Conservation (phyloP, 306 rosid species). For the Coriaria nepalensis region DNA sequence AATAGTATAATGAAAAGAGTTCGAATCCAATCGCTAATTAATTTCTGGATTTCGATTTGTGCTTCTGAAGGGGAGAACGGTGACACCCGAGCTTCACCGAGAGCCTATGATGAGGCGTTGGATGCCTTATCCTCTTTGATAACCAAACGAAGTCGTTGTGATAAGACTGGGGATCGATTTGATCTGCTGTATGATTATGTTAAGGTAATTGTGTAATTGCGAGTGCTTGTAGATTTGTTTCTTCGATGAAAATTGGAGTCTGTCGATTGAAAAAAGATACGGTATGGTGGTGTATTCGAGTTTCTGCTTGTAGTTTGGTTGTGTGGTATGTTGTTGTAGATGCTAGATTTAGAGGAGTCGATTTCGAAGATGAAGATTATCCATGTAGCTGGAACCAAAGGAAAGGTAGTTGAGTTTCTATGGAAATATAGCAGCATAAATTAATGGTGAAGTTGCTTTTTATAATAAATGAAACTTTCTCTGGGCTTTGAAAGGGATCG, state of each 20-base stretch:
- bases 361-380: slow-evolving; percentile 71
- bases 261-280: neutral
- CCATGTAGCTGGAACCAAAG: slow-evolving; percentile 97
- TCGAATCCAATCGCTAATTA: too few relatives aligned
- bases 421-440: neutral
- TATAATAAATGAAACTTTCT: neutral
- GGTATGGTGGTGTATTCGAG: slow-evolving; percentile 1
- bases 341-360: slow-evolving; percentile 76
- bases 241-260: neutral
- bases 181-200: slow-evolving; percentile 48
- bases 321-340: slow-evolving; percentile 22
- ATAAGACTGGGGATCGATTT: slow-evolving; percentile 67
- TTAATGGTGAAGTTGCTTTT: too few relatives aligned
- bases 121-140: slow-evolving; percentile 73
- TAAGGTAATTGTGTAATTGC: slow-evolving; percentile 25
- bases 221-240: neutral
- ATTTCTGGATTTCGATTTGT: neutral
- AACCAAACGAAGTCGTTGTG: slow-evolving; percentile 68
- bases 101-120: slow-evolving; percentile 67
- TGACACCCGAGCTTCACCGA: slow-evolving; percentile 20
- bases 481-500: slow-evolving; percentile 55
- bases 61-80: slow-evolving; percentile 27
- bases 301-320: neutral
- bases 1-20: too few relatives aligned
- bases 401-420: slow-evolving; percentile 47